These are phyloP conservation scores for Colletotrichum horii DNA, from an alignment of 2,329 filamentous ascomycete genomes.

Conservation along the genomic window DNA sequence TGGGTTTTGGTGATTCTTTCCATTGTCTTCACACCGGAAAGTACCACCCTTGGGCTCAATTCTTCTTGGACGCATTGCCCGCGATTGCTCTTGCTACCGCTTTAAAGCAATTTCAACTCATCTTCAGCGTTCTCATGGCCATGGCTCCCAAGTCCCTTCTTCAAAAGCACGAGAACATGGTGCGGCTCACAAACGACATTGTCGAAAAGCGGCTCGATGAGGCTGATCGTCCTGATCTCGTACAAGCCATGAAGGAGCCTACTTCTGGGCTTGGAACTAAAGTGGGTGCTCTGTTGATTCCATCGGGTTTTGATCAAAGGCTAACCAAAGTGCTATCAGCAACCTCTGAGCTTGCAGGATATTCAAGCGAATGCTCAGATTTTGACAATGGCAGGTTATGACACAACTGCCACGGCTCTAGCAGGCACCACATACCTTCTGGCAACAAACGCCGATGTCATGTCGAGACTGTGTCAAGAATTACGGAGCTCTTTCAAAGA, in stretches of 20 bases:
- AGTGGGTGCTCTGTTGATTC: neutral
- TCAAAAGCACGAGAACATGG: neutral
- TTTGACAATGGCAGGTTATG: constrained; percentile 33
- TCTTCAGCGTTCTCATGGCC: neutral
- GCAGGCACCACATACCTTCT: constrained; percentile 30
- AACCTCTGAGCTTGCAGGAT: neutral
- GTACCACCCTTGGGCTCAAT: neutral
- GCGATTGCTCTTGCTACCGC: neutral
- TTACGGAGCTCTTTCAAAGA: constrained; percentile 35
- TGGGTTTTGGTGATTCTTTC: neutral
- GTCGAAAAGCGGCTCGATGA: neutral
- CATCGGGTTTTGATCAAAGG: fast-evolving
- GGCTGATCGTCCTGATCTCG: neutral
- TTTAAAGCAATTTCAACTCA: neutral
- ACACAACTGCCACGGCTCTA: constrained; percentile 37
- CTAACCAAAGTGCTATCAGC: fast-evolving
- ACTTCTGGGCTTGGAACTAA: fast-evolving
- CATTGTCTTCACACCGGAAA: neutral
- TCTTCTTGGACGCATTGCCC: neutral
- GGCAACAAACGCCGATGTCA: constrained; percentile 28
- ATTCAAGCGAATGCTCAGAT: neutral
- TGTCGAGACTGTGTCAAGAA: constrained; percentile 38
- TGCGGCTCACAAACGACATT: neutral
- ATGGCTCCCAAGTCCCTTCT: neutral
- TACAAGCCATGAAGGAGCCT: neutral